Evolutionary conservation across 371 early-diverging fungal genomes (phyloP), one percentile per base, ranked within the genome.

Genomic region (Nematocida homosporus): DNA sequence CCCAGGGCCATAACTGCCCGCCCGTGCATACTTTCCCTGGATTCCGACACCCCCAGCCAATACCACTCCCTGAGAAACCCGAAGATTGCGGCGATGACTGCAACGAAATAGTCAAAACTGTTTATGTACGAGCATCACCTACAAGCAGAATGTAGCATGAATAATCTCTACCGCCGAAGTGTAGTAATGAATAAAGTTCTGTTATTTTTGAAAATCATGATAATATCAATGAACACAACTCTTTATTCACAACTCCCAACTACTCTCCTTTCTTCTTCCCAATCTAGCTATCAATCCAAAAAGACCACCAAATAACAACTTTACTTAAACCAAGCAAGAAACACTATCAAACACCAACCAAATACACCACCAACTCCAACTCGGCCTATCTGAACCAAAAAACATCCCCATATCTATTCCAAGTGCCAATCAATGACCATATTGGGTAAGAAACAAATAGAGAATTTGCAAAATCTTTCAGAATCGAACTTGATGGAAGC

Each of bases 401-500:
- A n/a, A n/a, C n/a, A n/a, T n/a, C n/a, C n/a, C n/a, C n/a, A n/a
- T n/a, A n/a, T n/a, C n/a, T n/a, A n/a, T n/a, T n/a, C n/a, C n/a
- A n/a, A n/a, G n/a, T n/a, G n/a, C n/a, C n/a, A n/a, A n/a, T n/a
- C n/a, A n/a, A n/a, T n/a, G n/a, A n/a, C n/a, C n/a, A n/a, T n/a
- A n/a, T n/a, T n/a, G n/a, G n/a, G n/a, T n/a, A n/a, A n/a, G n/a
- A 42, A 61, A 25, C 50, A 42, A 47, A 47, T 61, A 61, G 35
- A 42, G 27, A 42, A 47, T 61, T 61, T n/a, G n/a, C n/a, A 27
- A 29, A 29, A 27, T 32, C 59, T 67, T 67, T 25, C 23, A 65
- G 55, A 53, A 34, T 65, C 55, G 65, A 53, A 67, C 67, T 53
- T 20, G 66, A 67, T 67, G 67, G n/a, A 29, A 48, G 48, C 13